phyloP scores from a whole-genome alignment of 1,284 basidiomycete species.

The Melampsora americana region DNA sequence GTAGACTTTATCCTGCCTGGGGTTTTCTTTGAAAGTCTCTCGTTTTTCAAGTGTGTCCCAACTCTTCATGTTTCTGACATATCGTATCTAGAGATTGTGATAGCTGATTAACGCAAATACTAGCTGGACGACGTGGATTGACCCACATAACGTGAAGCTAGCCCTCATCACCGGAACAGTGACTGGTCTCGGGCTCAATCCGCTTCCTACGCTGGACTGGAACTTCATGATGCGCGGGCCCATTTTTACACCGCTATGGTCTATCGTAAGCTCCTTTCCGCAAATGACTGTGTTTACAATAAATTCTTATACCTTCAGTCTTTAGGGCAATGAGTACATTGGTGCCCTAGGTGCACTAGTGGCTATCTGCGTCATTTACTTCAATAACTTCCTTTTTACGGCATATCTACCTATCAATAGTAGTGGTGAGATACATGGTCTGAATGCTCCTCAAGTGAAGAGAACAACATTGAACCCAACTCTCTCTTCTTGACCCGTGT shows the following conservation, averaged over 20 bases:
- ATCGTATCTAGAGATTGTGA: not conserved
- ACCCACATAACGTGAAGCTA: constrained; percentile 42
- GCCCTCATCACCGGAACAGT: constrained; percentile 46
- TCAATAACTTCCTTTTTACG: constrained; percentile 26
- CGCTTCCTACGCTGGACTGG: constrained; percentile 58
- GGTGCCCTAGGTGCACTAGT: constrained; percentile 14
- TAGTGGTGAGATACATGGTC: constrained; percentile 26
- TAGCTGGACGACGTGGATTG: constrained; percentile 41
- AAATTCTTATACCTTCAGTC: constrained; percentile 45
- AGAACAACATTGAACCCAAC: not conserved
- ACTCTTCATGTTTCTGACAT: not conserved
- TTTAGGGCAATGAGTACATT: constrained; percentile 25
- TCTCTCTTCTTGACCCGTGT: not conserved
- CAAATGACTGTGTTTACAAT: constrained; percentile 47
- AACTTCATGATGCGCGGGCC: constrained; percentile 51
- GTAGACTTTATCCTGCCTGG: constrained; percentile 35
- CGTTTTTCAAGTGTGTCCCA: constrained; percentile 35
- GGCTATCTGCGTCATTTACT: constrained; percentile 25
- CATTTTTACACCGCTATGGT: constrained; percentile 51
- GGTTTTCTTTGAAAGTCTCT: constrained; percentile 35
- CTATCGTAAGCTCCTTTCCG: constrained; percentile 48
- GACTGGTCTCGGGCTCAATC: constrained; percentile 54
- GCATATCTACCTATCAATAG: constrained; percentile 48
- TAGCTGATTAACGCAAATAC: too few species aligned
- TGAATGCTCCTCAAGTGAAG: not conserved